phyloP scores from a whole-genome alignment of 169 alveolate species.

The Hepatocystis sp. region DNA sequence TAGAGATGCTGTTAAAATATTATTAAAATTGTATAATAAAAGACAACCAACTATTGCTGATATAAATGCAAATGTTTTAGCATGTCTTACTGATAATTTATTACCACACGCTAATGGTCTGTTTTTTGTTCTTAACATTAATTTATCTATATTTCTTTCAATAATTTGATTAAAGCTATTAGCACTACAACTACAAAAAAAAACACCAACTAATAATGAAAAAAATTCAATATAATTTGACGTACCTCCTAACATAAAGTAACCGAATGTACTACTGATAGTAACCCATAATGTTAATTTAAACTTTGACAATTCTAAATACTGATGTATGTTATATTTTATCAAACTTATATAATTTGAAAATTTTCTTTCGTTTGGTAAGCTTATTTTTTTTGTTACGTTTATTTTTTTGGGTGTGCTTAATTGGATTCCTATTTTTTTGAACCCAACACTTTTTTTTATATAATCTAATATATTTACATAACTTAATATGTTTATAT shows the following conservation, averaged over 20 bases:
- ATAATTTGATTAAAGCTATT: conserved; percentile 84
- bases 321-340: conserved; percentile 4
- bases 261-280: conserved; percentile 85
- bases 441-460: no score
- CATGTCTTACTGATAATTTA: conserved; percentile 34
- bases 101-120: conserved; percentile 76
- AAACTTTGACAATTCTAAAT: conserved; percentile 73
- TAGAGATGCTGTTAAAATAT: conserved; percentile 39
- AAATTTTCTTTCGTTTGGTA: no score
- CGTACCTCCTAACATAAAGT: conserved; percentile 79
- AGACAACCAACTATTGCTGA: conserved; percentile 38
- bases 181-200: conserved; percentile 85
- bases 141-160: conserved; percentile 80
- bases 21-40: conserved; percentile 38
- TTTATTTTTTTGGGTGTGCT: no score
- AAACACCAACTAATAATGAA: conserved; percentile 75
- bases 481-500: no score
- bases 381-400: no score
- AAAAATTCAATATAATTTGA: conserved; percentile 2
- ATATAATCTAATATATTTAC: no score
- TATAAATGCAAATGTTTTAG: conserved; percentile 45
- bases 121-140: conserved; percentile 83
- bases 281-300: conserved; percentile 87
- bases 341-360: no score
- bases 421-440: no score